Evolutionary conservation across 768 basidiomycete species (phyloP).

Genomic region (Chalciporus sphaerocephalus): DNA sequence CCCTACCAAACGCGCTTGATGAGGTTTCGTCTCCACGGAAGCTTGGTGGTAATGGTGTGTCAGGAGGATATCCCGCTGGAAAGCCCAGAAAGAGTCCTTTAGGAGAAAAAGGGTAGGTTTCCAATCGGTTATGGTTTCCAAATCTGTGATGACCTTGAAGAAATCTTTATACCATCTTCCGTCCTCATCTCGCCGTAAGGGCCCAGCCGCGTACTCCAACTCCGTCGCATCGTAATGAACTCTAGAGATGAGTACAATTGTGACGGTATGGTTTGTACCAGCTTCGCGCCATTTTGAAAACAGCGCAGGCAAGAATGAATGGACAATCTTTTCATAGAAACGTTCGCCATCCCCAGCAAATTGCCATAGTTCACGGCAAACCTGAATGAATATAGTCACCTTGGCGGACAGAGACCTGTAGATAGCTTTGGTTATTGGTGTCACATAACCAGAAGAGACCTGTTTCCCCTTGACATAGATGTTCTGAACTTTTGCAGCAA

Average conservation of each 20-base stretch:
- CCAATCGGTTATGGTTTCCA: constrained; percentile 87
- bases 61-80: constrained; percentile 86
- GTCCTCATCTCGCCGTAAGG: constrained; percentile 69
- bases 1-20: constrained; percentile 68
- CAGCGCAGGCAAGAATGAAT: constrained; percentile 89
- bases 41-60: constrained; percentile 85
- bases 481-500: constrained; percentile 74
- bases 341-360: constrained; percentile 95
- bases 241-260: constrained; percentile 90
- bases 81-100: constrained; percentile 86
- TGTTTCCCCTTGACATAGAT: constrained; percentile 70
- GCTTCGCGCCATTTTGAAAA: constrained; percentile 81
- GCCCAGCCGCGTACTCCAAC: constrained; percentile 78
- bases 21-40: constrained; percentile 40
- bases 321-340: constrained; percentile 95
- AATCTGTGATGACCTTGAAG: constrained; percentile 91
- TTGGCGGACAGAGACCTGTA: constrained; percentile 90
- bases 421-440: constrained; percentile 78
- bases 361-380: constrained; percentile 94
- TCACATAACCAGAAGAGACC: constrained; percentile 78
- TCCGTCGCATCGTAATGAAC: constrained; percentile 84
- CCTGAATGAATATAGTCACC: constrained; percentile 92
- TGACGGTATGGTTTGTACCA: constrained; percentile 88
- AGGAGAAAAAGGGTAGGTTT: constrained; percentile 79
- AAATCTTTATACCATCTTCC: constrained; percentile 91